Base-by-base conservation (phyloP, 2,329 filamentous ascomycete species). In the Aspergillus thermomutatus region DNA sequence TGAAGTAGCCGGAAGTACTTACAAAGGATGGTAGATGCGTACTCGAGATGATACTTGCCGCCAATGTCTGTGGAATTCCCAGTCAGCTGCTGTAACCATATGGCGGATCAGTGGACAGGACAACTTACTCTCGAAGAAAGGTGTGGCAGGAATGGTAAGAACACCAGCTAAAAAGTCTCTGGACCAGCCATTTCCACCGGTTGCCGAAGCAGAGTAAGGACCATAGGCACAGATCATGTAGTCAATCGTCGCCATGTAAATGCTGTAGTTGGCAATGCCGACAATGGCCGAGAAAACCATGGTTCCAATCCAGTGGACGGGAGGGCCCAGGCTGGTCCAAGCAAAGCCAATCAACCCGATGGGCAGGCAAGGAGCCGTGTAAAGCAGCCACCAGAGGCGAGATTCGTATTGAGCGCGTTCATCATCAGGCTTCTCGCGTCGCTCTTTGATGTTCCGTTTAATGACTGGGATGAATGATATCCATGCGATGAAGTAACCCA, bases 141-240 rank as follows among this genome's bases (percentile, higher is more conserved):
- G 85, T 1, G 77, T 81, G 0, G 84, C 82, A 47, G 81, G 84
- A 58, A 87, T 77, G 2, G 85, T 85, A n/a, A 86, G 75, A 14
- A 87, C 73, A 67, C 86, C 86, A 19, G 86, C 85, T 21, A 88
- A 73, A 68, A 88, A 83, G 64, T 88, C 86, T 60, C 86, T 79
- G 26, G 84, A 80, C 70, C 86, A 87, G 17, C 84, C 86, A 62
- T 88, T 88, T 19, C 86, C 85, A 46, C 86, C 86, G 0, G 85
- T 87, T 1, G 86, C 86, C 0, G 84, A 87, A 9, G 86, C 85
- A 1, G 85, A 83, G 69, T 86, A 88, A 0, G 82, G 81, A 0
- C 85, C 86, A 64, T 89, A 89, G 2, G 85, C 84, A 53, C 82
- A 85, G 56, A 87, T 84, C 81, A 87, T 86, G 69, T 87, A 87